phyloP scores from a whole-genome alignment of 257 asterid genomes.

The Gentiana straminea region DNA sequence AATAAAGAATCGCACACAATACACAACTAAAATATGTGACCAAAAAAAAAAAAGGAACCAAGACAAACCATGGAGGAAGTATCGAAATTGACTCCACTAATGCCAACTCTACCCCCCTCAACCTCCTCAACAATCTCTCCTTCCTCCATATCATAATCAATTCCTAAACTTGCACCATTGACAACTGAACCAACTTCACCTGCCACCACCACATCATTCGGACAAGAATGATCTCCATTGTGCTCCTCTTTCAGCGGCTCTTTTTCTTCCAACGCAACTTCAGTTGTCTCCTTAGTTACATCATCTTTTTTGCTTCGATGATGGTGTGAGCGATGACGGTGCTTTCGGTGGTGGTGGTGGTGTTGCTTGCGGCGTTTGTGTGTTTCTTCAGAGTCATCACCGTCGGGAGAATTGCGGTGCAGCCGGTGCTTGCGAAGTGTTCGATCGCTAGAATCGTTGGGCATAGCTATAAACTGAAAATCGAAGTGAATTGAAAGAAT shows the following conservation, averaged over 20 bases:
- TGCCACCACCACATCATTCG: conserved; percentile 11
- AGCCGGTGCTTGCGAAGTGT: conserved; percentile 57
- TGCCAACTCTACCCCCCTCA: conserved; percentile 26
- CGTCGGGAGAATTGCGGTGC: conserved; percentile 43
- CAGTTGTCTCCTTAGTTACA: conserved; percentile 5
- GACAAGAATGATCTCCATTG: conserved; percentile 5
- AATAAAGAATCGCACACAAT: not conserved
- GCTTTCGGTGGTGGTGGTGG: conserved; percentile 44
- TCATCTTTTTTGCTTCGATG: conserved; percentile 40
- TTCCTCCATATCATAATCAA: conserved; percentile 89
- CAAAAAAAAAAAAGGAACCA: conserved; percentile 22
- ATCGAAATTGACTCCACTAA: conserved; percentile 8
- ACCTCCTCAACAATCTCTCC: conserved; percentile 89
- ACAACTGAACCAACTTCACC: conserved; percentile 20
- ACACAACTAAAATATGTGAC: too few relatives aligned
- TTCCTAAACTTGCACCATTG: conserved; percentile 30
- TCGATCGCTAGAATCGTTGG: conserved; percentile 54
- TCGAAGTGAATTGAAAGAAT: conserved; percentile 2
- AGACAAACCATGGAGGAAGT: conserved; percentile 60
- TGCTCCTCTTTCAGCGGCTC: conserved; percentile 16
- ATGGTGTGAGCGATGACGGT: conserved; percentile 40
- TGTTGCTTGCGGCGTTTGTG: conserved; percentile 86
- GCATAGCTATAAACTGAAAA: conserved; percentile 26
- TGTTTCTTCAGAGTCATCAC: conserved; percentile 47
- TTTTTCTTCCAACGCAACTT: conserved; percentile 13